Evolutionary conservation across 225 moss, liverwort and hornwort genomes (phyloP).

Genomic region (Ulota crispa): DNA sequence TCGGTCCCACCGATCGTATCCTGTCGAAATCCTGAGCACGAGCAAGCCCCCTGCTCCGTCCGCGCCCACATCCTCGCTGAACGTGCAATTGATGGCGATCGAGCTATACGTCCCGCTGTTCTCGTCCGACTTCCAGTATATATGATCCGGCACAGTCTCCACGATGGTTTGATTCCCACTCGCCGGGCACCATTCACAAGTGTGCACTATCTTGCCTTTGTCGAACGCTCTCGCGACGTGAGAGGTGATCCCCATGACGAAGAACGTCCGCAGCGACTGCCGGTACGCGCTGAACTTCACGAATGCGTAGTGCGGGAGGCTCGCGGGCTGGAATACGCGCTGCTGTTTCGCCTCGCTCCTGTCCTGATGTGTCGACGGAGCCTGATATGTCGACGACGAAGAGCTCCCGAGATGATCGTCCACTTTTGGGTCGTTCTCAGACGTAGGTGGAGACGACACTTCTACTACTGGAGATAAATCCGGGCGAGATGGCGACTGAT

Average conservation of each 20-base stretch:
- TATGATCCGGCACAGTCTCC: conserved; percentile 33
- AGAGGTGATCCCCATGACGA: conserved; percentile 58
- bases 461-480: neutral
- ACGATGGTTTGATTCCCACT: neutral
- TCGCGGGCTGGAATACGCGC: conserved; percentile 54
- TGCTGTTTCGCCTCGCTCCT: conserved; percentile 36
- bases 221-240: conserved; percentile 48
- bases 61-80: conserved; percentile 39
- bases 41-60: conserved; percentile 56
- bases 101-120: conserved; percentile 50
- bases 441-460: neutral
- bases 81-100: conserved; percentile 70
- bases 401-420: neutral
- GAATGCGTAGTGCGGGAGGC: conserved; percentile 62
- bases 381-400: neutral
- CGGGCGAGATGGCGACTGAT: neutral
- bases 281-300: conserved; percentile 74
- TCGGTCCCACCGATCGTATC: conserved; percentile 29
- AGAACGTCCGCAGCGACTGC: conserved; percentile 45
- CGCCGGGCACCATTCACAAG: conserved; percentile 67
- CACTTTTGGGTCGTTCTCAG: neutral
- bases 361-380: neutral
- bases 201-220: conserved; percentile 48
- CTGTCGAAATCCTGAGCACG: conserved; percentile 53
- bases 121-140: conserved; percentile 60